Conservation (phyloP, 139 green algal species). For the Volvox reticuliferus region DNA sequence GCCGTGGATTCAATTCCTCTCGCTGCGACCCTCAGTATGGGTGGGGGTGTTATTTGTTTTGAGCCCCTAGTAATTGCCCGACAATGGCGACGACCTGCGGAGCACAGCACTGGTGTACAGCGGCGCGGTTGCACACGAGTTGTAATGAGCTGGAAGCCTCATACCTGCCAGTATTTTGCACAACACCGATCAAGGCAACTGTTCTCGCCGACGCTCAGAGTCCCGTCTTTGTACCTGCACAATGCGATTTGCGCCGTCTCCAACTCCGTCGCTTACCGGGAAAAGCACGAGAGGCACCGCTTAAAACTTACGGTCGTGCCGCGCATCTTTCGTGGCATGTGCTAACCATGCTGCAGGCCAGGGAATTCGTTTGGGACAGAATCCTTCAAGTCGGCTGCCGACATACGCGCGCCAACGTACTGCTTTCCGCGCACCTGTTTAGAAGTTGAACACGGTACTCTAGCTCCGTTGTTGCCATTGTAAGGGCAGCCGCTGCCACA, state of each 20-base stretch:
- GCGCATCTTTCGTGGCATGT: constrained; percentile 91
- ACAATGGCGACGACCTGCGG: constrained; percentile 73
- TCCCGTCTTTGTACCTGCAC: constrained; percentile 93
- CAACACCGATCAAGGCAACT: constrained; percentile 95
- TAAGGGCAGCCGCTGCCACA: constrained; percentile 57
- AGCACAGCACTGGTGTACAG: background rate
- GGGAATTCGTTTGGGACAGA: background rate
- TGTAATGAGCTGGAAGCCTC: background rate
- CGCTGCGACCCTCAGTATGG: too few species aligned
- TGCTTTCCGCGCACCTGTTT: constrained; percentile 79
- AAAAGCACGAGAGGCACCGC: background rate
- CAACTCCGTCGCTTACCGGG: background rate
- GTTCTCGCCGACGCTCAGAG: constrained; percentile 96
- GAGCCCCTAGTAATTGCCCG: constrained; percentile 62
- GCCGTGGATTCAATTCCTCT: too few species aligned
- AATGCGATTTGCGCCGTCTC: background rate
- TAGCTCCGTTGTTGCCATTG: constrained; percentile 91
- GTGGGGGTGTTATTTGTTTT: constrained; percentile 54
- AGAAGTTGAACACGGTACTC: constrained; percentile 95
- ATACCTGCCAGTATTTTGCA: constrained; percentile 98
- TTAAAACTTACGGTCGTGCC: constrained; percentile 80
- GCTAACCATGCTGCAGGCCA: constrained; percentile 82
- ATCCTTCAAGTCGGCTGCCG: background rate
- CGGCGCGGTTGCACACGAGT: background rate
- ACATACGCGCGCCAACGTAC: background rate